Base-by-base conservation (phyloP, 345 rosid genomes). In the Dovyalis caffra region DNA sequence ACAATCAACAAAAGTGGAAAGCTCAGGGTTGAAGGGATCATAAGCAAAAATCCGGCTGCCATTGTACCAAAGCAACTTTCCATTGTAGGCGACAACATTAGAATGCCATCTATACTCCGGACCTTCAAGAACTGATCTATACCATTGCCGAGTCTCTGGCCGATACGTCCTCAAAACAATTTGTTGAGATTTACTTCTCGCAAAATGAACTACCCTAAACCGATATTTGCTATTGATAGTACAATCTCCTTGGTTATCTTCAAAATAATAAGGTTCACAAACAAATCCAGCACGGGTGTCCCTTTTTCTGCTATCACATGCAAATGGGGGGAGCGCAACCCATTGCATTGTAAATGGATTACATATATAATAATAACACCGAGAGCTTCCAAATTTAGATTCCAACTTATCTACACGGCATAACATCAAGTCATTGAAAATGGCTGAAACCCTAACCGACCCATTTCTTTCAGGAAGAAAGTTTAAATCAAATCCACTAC, bases 321-420 rank as follows among this genome's bases (percentile, higher is more conserved):
- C 58, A 51, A 51, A 21, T n/a, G n/a, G n/a, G 66, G 66, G 66
- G 40, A 66, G 69, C 3, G 47, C 69, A 37, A 37, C 49, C 28
- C 47, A 66, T 35, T 66, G 69, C 69, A n/a, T 18, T 18, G 49
- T 38, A 18, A 66, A n/a, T 23, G 49, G 49, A 66, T 66, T 37
- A n/a, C 49, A 37, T 0, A 66, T n/a, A 21, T 66, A 34, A 23
- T n/a, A n/a, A n/a, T n/a, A n/a, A n/a, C n/a, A n/a, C n/a, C n/a
- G n/a, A n/a, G n/a, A n/a, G n/a, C n/a, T n/a, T n/a, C n/a, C n/a
- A n/a, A n/a, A n/a, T n/a, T n/a, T n/a, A n/a, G n/a, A n/a, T n/a
- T n/a, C n/a, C n/a, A n/a, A 9, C n/a, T n/a, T n/a, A n/a, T n/a
- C n/a, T n/a, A n/a, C n/a, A n/a, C 67, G 20, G 38, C 38, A 64